Base-by-base conservation (phyloP, 257 asterid species). In the Salvia rosmarinus region DNA sequence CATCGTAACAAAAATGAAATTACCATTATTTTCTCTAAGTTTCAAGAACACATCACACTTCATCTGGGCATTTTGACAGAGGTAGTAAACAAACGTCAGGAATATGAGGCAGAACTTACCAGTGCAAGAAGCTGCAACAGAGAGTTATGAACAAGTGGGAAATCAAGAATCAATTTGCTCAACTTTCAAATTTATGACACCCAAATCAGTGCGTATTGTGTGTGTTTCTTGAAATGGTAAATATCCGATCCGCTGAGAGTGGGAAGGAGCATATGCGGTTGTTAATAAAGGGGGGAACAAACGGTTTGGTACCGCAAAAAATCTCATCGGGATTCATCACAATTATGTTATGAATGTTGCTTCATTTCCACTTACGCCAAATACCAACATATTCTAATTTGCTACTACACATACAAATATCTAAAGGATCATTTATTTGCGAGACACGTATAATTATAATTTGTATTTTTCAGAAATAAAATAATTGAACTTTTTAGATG, bases 31-130 rank as follows among this genome's bases (percentile, higher is more conserved):
- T 61, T 9, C 23, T 44, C 50, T n/a, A 21, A 9, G 47, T 13
- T 49, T 50, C 70, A 50, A 20, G 12, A 68, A 68, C 56, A 16
- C 68, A 2, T 43, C 9, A 32, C 21, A 52, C 30, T 42, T 72
- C 78, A 65, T 10, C 11, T 50, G 46, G 69, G 64, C 75, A 75
- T 75, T 66, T 70, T 62, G 66, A 20, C 80, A 75, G 62, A 64
- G 19, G 50, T 75, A 6, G 16, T 47, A 46, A 28, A 0, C 55
- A 19, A 39, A 69, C 8, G 11, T 12, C 76, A 0, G 10, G 12
- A 55, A 44, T 16, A 5, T 2, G 8, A 60, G 65, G 21, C 61
- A 32, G 0, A 43, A 71, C 73, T 30, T 14, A 71, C 73, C 80
- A 23, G 50, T 75, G 57, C 32, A 56, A 47, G 74, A 68, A 70